Conservation (phyloP, 208 protist genomes). For the Crithidia sp. region DNA sequence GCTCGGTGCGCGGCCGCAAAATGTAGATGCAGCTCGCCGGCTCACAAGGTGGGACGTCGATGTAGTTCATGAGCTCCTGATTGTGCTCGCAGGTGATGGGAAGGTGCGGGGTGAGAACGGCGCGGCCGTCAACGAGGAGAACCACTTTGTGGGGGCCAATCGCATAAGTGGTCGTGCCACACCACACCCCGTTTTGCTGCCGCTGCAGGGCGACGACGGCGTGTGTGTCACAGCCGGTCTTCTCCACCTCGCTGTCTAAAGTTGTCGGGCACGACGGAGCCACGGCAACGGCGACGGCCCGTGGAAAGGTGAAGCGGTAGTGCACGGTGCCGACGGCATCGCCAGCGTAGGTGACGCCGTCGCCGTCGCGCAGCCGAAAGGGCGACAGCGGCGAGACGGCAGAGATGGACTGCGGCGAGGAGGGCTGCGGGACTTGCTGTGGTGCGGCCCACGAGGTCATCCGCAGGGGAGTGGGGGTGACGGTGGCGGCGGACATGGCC, state of each 20-base stretch:
- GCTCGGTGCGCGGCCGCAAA: constrained; percentile 10
- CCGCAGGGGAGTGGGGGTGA: background rate
- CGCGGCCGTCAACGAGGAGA: constrained; percentile 36
- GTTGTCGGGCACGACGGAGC: background rate
- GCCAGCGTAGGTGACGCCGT: constrained; percentile 26
- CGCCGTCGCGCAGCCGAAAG: background rate
- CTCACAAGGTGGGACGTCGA: constrained; percentile 36
- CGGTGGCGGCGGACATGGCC: constrained; percentile 14
- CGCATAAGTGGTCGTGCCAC: constrained; percentile 2
- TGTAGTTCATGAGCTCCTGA: constrained; percentile 35
- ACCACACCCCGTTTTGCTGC: constrained; percentile 23
- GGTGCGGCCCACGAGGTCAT: background rate
- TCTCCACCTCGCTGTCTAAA: background rate
- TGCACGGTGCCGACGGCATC: constrained; percentile 28
- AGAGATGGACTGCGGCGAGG: background rate
- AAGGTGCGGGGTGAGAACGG: constrained; percentile 36
- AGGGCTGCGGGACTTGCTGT: background rate
- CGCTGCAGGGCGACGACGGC: background rate
- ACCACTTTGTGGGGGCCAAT: constrained; percentile 35
- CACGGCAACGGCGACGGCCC: constrained; percentile 22
- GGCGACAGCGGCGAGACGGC: background rate
- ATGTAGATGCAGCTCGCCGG: constrained; percentile 8
- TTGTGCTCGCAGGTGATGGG: constrained; percentile 29
- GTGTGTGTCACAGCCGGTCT: background rate
- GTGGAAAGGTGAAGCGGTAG: constrained; percentile 27